Percentiles rank a stretch among this genome's conserved stretches.
Conservation (phyloP, 306 rosid genomes). For the Prinsepia uniflora region DNA sequence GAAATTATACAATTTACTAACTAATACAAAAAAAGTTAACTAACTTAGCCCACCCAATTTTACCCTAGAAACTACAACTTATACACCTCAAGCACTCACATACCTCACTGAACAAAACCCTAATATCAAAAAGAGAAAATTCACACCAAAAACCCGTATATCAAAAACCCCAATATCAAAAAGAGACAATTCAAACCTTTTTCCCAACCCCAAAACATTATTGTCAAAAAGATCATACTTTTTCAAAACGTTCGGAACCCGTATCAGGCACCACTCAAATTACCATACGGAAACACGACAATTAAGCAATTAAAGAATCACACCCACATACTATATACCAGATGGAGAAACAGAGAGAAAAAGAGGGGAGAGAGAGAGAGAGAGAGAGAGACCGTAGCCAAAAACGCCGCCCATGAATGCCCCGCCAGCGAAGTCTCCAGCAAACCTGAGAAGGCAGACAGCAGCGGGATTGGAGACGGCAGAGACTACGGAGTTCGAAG, state of each 20-base stretch:
- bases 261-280: not conserved
- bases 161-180: not conserved
- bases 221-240: no score
- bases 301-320: not conserved
- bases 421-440: constrained; percentile 72
- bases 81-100: not conserved
- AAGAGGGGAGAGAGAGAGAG: constrained; percentile 3
- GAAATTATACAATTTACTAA: not conserved
- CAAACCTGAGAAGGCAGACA: constrained; percentile 72
- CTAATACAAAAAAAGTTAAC: not conserved
- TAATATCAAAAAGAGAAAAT: not conserved
- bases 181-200: not conserved
- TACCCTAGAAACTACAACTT: not conserved
- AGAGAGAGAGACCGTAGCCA: constrained; percentile 60
- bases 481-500: constrained; percentile 48
- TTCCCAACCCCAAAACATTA: not conserved
- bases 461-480: constrained; percentile 37
- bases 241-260: no score
- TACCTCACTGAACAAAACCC: not conserved
- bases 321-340: not conserved
- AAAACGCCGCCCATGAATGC: constrained; percentile 96
- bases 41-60: not conserved
- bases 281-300: not conserved
- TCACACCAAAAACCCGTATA: no score
- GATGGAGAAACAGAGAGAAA: not conserved